A percentile compares a stretch with the other conserved stretches of the same genome.
Conservation (phyloP, 2,329 filamentous ascomycete genomes). For the Fusarium sp. region DNA sequence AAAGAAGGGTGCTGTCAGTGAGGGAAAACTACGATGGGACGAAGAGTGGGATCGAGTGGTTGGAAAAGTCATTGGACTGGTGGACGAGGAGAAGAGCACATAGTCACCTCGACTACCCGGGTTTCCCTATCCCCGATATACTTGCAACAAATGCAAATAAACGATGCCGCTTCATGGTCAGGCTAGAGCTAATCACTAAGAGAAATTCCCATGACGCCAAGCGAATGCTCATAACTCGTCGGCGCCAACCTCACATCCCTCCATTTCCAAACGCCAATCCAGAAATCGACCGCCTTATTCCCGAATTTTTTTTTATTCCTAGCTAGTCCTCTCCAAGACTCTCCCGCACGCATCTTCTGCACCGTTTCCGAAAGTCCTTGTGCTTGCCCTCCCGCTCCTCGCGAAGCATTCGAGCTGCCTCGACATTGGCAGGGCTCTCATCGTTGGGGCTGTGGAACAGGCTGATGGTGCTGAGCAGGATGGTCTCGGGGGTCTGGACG, state of each 20-base stretch:
- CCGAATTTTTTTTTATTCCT: neutral
- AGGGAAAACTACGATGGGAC: constrained; percentile 86
- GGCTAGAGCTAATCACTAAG: constrained; percentile 12
- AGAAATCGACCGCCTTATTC: constrained; percentile 5
- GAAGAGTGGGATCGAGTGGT: constrained; percentile 92
- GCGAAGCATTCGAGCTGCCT: constrained; percentile 89
- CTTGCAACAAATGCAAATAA: neutral
- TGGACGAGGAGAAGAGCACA: constrained; percentile 30
- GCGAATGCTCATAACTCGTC: constrained; percentile 29
- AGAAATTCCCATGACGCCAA: constrained; percentile 38
- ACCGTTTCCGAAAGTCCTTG: constrained; percentile 82
- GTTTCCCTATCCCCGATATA: neutral
- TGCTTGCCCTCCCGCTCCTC: constrained; percentile 74
- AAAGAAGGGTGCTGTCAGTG: constrained; percentile 76
- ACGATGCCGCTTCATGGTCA: neutral
- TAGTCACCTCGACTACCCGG: constrained; percentile 9
- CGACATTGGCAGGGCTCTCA: constrained; percentile 94
- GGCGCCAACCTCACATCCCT: constrained; percentile 15
- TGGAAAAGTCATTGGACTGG: constrained; percentile 74
- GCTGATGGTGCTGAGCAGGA: constrained; percentile 90
- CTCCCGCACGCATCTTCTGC: constrained; percentile 82
- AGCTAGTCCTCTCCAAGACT: constrained; percentile 79
- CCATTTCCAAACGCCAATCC: constrained; percentile 24
- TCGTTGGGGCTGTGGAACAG: constrained; percentile 94
- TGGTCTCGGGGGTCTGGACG: constrained; percentile 95